These are phyloP conservation scores for Termitomyces sp. DNA, from an alignment of 768 basidiomycete species.

Conservation along the genomic window DNA sequence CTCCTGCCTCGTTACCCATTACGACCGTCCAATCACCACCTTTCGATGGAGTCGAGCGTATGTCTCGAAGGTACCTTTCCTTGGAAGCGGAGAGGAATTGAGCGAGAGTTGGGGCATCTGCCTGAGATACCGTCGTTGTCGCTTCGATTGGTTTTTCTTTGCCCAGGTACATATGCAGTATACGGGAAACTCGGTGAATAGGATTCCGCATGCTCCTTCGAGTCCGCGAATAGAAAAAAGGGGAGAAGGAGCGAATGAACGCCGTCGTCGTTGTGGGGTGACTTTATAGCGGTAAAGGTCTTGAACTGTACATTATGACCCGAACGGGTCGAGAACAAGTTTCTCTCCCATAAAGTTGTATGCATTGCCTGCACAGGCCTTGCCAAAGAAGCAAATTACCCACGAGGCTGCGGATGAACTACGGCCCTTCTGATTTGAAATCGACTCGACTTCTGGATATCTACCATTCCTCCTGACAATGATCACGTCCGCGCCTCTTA, in stretches of 20 bases:
- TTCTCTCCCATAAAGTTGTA: neutral
- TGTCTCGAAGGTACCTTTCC: constrained; percentile 55
- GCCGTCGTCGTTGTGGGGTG: constrained; percentile 5
- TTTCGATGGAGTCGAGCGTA: constrained; percentile 38
- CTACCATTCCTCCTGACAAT: neutral
- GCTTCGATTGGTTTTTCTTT: constrained; percentile 22
- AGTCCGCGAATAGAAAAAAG: constrained; percentile 1
- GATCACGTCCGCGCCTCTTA: neutral
- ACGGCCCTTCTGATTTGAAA: no score
- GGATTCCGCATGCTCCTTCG: constrained; percentile 23
- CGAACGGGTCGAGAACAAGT: neutral
- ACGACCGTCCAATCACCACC: constrained; percentile 75
- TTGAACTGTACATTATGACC: neutral
- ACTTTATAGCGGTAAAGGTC: constrained; percentile 10
- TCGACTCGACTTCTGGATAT: neutral
- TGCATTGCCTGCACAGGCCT: neutral
- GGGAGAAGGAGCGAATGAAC: constrained; percentile 3
- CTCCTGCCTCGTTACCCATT: constrained; percentile 97
- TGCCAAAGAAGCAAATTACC: neutral
- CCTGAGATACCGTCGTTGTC: neutral
- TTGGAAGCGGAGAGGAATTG: constrained; percentile 43
- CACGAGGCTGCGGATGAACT: neutral
- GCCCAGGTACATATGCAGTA: constrained; percentile 21
- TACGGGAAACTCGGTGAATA: constrained; percentile 36
- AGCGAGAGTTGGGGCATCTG: constrained; percentile 21